Conservation (phyloP, 2,329 filamentous ascomycete genomes). For the Byssothecium circinans region DNA sequence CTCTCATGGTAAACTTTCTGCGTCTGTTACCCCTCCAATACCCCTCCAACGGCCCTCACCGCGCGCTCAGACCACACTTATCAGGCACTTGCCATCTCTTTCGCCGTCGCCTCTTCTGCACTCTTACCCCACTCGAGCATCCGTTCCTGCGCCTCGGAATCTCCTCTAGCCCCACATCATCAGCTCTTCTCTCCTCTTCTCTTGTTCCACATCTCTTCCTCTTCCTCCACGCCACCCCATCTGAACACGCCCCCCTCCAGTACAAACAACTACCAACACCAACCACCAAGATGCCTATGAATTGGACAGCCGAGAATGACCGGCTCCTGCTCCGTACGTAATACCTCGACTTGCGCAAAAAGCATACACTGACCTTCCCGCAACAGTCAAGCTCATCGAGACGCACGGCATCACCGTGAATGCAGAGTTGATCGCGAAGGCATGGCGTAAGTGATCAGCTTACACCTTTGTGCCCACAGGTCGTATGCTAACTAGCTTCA, state of each 20-base stretch:
- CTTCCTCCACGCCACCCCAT: no score
- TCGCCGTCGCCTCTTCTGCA: background rate
- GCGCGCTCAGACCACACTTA: no score
- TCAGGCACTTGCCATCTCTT: no score
- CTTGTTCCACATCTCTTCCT: no score
- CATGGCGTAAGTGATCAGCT: constrained; percentile 24
- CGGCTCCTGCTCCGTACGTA: constrained; percentile 12
- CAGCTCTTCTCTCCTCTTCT: no score
- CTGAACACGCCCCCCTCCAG: background rate
- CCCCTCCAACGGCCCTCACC: no score
- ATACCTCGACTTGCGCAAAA: no score
- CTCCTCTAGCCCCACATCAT: no score
- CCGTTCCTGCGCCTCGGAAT: background rate
- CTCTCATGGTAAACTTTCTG: background rate
- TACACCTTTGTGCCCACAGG: background rate
- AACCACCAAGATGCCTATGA: constrained; percentile 9
- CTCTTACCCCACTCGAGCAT: background rate
- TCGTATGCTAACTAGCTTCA: constrained; percentile 7
- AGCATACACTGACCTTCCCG: no score
- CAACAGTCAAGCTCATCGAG: constrained; percentile 18
- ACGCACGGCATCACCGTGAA: constrained; percentile 20
- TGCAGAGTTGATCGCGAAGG: constrained; percentile 10
- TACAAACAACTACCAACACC: no score
- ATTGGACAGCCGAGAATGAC: constrained; percentile 23
- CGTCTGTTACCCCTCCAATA: no score